Percentiles rank a stretch among this genome's conserved stretches.
phyloP scores from a whole-genome alignment of 495 filamentous ascomycete species.

The Trichoderma virens region DNA sequence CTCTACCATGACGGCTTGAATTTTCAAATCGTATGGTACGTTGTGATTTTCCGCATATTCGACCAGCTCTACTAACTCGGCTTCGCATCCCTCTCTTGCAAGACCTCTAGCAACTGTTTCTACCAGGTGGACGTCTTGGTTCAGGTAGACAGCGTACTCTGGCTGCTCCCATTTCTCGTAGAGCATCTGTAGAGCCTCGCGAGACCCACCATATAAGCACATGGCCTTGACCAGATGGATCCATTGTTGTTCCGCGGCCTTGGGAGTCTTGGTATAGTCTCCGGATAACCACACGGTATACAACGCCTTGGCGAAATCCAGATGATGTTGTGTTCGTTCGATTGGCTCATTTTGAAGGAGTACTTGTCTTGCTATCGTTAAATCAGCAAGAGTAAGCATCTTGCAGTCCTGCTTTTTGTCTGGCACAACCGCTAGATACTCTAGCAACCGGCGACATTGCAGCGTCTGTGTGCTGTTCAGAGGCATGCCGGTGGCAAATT shows the following conservation, averaged over 20 bases:
- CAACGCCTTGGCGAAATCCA: slow-evolving; percentile 47
- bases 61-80: slow-evolving; percentile 40
- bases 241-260: slow-evolving; percentile 28
- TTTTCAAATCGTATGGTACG: slow-evolving; percentile 22
- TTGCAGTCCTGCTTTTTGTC: slow-evolving; percentile 32
- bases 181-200: slow-evolving; percentile 48
- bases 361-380: slow-evolving; percentile 37
- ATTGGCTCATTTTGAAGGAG: slow-evolving; percentile 29
- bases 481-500: slow-evolving; percentile 35
- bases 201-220: slow-evolving; percentile 48
- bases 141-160: not conserved
- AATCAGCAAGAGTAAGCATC: slow-evolving; percentile 34
- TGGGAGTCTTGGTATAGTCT: not conserved
- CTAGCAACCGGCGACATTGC: slow-evolving; percentile 48
- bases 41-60: slow-evolving; percentile 24
- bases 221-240: slow-evolving; percentile 46
- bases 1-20: slow-evolving; percentile 43
- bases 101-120: slow-evolving; percentile 44
- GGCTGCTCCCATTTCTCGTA: slow-evolving; percentile 30
- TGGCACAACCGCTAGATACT: slow-evolving; percentile 43
- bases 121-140: not conserved
- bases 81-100: slow-evolving; percentile 51
- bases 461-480: slow-evolving; percentile 61
- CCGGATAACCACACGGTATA: slow-evolving; percentile 24
- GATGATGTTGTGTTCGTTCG: slow-evolving; percentile 34